phyloP scores from a whole-genome alignment of 148 eudicot genomes.

The Agrostemma githago region DNA sequence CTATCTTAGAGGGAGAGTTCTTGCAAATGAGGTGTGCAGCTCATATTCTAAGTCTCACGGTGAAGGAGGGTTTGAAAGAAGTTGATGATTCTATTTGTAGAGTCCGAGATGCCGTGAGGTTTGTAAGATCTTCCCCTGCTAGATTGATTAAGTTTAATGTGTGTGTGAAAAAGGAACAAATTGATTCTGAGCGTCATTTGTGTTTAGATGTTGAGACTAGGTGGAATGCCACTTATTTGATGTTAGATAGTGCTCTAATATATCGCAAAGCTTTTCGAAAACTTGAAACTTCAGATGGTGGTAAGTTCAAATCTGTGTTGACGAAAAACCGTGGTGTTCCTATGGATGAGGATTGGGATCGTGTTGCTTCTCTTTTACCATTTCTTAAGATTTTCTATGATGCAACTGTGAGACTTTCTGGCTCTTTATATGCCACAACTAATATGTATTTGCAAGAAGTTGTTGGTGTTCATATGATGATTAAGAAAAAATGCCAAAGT shows the following conservation, averaged over 20 bases:
- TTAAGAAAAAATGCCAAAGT: too few species aligned
- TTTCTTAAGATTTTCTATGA: not conserved
- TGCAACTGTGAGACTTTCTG: not conserved
- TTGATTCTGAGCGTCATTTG: not conserved
- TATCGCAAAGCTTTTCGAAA: not conserved
- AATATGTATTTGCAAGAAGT: not conserved
- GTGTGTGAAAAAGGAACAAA: not conserved
- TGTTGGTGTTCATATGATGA: too few species aligned
- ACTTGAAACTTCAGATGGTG: not conserved
- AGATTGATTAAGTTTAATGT: not conserved
- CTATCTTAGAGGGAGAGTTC: not conserved
- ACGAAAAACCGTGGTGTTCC: not conserved
- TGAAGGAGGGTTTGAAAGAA: constrained; percentile 10
- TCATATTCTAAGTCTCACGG: not conserved
- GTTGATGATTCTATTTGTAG: not conserved
- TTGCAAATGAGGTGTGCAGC: not conserved
- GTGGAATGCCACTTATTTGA: too few species aligned
- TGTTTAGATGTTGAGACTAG: too few species aligned
- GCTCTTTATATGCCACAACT: too few species aligned
- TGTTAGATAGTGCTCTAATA: too few species aligned
- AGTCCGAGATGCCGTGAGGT: too few species aligned
- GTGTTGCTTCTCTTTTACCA: constrained; percentile 6
- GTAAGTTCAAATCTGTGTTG: not conserved
- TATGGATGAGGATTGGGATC: not conserved
- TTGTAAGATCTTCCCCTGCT: not conserved